Conservation (phyloP, 768 basidiomycete species). For the Amanita molliuscula region DNA sequence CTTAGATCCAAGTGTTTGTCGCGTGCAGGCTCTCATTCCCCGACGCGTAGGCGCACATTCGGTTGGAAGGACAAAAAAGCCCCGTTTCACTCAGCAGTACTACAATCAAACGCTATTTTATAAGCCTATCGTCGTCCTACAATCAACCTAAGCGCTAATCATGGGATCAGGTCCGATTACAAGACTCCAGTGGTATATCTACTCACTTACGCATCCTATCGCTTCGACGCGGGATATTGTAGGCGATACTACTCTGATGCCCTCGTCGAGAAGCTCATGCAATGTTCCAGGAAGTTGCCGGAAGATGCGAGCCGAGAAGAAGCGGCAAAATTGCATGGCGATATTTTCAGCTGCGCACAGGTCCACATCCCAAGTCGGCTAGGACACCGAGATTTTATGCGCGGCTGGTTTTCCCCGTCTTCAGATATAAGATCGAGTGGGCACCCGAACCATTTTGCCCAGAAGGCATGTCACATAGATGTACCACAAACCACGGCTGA, state of each 20-base stretch:
- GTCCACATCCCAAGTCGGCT: conserved; percentile 61
- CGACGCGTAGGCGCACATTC: conserved; percentile 52
- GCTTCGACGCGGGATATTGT: conserved; percentile 36
- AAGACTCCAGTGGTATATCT: conserved; percentile 72
- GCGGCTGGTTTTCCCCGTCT: conserved; percentile 47
- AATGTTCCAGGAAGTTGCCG: conserved; percentile 30
- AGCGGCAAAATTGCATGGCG: conserved; percentile 38
- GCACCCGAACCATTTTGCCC: conserved; percentile 49
- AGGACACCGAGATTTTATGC: conserved; percentile 48
- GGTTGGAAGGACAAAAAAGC: conserved; percentile 39
- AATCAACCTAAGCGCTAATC: neutral
- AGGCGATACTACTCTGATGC: conserved; percentile 47
- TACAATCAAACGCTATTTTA: conserved; percentile 73
- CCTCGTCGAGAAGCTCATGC: conserved; percentile 34
- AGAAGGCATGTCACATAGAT: conserved; percentile 31
- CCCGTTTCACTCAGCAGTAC: conserved; percentile 54
- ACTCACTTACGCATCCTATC: conserved; percentile 60
- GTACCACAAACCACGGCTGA: neutral
- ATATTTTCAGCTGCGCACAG: conserved; percentile 49
- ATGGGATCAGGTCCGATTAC: conserved; percentile 32
- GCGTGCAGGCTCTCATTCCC: no score
- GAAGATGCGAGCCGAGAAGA: conserved; percentile 32
- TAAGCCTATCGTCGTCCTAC: conserved; percentile 19
- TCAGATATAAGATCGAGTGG: conserved; percentile 64
- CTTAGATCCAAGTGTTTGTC: no score